Evolutionary conservation across 108 stramenopile species (phyloP), one percentile per base, ranked within the genome.

Genomic region (Schizochytrium sp.): DNA sequence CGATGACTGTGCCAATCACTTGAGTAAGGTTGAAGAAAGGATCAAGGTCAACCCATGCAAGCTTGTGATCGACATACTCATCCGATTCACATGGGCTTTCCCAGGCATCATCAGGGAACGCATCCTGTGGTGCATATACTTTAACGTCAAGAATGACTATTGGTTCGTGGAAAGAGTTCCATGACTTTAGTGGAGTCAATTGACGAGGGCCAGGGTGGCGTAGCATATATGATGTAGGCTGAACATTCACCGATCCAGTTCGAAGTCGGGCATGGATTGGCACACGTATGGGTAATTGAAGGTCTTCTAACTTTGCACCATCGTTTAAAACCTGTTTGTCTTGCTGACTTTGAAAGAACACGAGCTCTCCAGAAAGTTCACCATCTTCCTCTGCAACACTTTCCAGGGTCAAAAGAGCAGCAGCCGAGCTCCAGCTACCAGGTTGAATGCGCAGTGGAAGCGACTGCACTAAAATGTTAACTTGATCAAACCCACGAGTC

Each of bases 71-170:
- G 64, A 15, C 59, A n/a, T n/a, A 44, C 42, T 15, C 3, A 2
- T 69, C 64, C 64, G 40, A 7, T 38, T 69, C 64, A 38, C 28
- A 44, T 44, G 28, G 5, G 42, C 40, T 69, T 44, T 69, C 64
- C 64, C 40, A 44, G 64, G 64, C 64, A 15, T 3, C 64, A 38
- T 44, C 64, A 15, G 44, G 40, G 64, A 8, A 44, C 64, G 28
- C 28, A 28, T 28, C 28, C 28, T 28, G 28, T 28, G 28, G 28
- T 28, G 28, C 28, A 28, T 28, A 28, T 28, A 28, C 28, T 28
- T 28, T 28, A 28, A 69, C 64, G 64, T 44, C 64, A 38, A 69
- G 64, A 69, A 69, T 69, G 40, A 69, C 64, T 38, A 69, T 69
- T 38, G 64, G 64, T 3, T 69, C 64, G 12, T 38, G 5, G 28